Conservation (phyloP, 768 basidiomycete species). For the Rhodosporidiobolus sp. region DNA sequence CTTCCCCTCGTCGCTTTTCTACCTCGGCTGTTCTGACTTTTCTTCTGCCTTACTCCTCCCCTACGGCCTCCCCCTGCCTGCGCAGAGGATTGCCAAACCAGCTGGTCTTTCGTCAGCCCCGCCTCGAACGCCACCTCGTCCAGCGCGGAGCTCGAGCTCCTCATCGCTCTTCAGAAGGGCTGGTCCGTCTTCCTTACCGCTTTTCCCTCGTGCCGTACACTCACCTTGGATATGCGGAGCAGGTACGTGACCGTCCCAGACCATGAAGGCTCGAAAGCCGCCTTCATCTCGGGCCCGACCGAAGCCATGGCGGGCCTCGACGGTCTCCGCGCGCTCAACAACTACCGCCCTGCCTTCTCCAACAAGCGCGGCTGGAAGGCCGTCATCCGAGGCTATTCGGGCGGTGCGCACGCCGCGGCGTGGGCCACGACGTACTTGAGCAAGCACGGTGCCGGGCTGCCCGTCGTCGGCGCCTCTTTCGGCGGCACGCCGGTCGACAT, state of each 20-base stretch:
- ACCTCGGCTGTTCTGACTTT: background rate
- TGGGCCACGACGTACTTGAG: background rate
- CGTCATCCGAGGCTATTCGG: conserved; percentile 7
- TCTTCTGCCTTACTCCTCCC: too few relatives aligned
- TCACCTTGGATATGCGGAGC: too few relatives aligned
- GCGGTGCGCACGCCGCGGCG: background rate
- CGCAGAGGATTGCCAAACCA: background rate
- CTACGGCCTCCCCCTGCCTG: too few relatives aligned
- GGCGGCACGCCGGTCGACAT: conserved; percentile 6
- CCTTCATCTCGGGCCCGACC: conserved; percentile 6
- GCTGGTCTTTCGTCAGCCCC: background rate
- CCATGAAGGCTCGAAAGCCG: conserved; percentile 8
- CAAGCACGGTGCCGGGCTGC: background rate
- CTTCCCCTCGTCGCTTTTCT: background rate
- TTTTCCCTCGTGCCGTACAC: too few relatives aligned
- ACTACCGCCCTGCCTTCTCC: background rate
- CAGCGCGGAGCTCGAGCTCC: background rate
- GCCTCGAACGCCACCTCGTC: background rate
- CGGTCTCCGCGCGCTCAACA: conserved; percentile 5
- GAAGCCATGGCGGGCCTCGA: conserved; percentile 11
- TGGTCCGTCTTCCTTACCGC: background rate
- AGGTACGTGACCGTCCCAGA: conserved; percentile 8
- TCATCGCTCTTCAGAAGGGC: background rate
- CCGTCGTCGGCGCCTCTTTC: conserved; percentile 3
- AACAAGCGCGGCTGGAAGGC: background rate